Evolutionary conservation across 305 asterid species (phyloP).

Genomic region (Fraxinus angustifolia): DNA sequence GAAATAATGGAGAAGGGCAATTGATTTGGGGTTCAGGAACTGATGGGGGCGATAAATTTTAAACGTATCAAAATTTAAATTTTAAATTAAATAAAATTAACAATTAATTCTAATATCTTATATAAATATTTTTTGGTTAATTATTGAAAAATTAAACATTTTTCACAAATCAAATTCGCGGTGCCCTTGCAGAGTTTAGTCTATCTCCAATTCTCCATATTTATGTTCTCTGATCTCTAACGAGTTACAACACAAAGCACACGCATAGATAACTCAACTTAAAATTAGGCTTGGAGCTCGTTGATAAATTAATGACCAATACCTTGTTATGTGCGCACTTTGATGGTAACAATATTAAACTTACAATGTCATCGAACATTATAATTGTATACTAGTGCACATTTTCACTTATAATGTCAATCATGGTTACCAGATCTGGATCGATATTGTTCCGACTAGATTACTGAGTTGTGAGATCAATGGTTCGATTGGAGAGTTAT

Average conservation of each 20-base stretch:
- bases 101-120: neutral
- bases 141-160: neutral
- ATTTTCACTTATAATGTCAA: neutral
- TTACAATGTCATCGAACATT: neutral
- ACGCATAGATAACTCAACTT: neutral
- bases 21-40: neutral
- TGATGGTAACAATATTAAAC: neutral
- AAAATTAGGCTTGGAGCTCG: neutral
- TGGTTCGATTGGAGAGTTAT: neutral
- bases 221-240: neutral
- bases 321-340: neutral
- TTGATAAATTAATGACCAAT: too few species aligned
- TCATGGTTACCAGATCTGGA: neutral
- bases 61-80: too few species aligned
- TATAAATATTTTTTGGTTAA: too few species aligned
- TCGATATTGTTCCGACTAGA: neutral
- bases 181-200: neutral
- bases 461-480: neutral
- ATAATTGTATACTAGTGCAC: neutral
- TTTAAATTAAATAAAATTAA: too few species aligned
- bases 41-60: neutral
- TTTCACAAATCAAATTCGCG: neutral
- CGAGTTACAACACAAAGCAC: neutral
- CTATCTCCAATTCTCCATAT: neutral
- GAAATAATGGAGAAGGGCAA: neutral